These are phyloP conservation scores for Monosporozyma aerobia DNA, from an alignment of 805 yeast genomes.

Conservation along the genomic window DNA sequence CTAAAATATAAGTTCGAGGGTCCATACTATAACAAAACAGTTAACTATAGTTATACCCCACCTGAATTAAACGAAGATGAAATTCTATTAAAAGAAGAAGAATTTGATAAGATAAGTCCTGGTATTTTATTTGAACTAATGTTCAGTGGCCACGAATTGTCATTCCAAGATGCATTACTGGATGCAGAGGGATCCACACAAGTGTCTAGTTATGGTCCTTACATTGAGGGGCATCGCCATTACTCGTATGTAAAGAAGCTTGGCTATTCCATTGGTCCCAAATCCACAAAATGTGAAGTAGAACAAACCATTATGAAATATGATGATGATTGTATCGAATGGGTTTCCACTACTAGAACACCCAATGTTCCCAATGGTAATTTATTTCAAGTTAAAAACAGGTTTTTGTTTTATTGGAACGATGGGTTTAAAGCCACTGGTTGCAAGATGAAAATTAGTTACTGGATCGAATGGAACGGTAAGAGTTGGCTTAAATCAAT, in stretches of 20 bases:
- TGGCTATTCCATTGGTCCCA: slow-evolving; percentile 83
- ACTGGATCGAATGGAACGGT: slow-evolving; percentile 77
- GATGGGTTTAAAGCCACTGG: slow-evolving; percentile 40
- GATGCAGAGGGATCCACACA: slow-evolving; percentile 30
- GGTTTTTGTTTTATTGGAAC: slow-evolving; percentile 68
- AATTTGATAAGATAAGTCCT: slow-evolving; percentile 53
- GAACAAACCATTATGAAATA: slow-evolving; percentile 47
- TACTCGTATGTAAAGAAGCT: slow-evolving; percentile 69
- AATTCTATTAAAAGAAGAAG: slow-evolving; percentile 42
- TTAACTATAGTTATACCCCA: neutral
- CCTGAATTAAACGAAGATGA: slow-evolving; percentile 34
- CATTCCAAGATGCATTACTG: slow-evolving; percentile 36
- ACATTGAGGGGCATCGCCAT: slow-evolving; percentile 28
- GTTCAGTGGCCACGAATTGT: slow-evolving; percentile 50
- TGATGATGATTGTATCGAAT: slow-evolving; percentile 47
- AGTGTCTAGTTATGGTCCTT: neutral
- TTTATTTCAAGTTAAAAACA: slow-evolving; percentile 62
- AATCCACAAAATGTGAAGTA: slow-evolving; percentile 69
- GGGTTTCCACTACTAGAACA: slow-evolving; percentile 55
- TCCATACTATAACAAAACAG: slow-evolving; percentile 33
- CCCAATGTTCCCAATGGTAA: slow-evolving; percentile 93
- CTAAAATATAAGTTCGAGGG: slow-evolving; percentile 43
- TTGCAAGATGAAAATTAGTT: slow-evolving; percentile 43
- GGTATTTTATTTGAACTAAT: slow-evolving; percentile 64
- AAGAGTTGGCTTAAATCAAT: slow-evolving; percentile 83